Conservation (phyloP, 2,329 filamentous ascomycete species). For the Penicillium sp. region DNA sequence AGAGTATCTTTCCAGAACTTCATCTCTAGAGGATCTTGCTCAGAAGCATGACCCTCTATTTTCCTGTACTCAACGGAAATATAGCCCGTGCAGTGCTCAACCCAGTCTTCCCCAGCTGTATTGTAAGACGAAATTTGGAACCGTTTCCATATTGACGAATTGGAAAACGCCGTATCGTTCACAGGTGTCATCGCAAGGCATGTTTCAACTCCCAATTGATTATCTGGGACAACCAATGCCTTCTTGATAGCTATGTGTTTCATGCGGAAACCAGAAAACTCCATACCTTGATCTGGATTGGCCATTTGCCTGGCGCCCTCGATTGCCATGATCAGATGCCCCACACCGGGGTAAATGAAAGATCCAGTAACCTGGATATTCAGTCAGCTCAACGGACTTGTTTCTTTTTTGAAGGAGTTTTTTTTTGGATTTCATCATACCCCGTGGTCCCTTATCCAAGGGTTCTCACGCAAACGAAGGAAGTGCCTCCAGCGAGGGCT, state of each 20-base stretch:
- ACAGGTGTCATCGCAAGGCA: not conserved
- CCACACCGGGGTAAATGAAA: not conserved
- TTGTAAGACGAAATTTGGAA: not conserved
- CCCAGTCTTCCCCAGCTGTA: not conserved
- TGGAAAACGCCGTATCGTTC: not conserved
- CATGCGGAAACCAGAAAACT: not conserved
- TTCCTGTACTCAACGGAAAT: not conserved
- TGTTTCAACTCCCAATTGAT: not conserved
- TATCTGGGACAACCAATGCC: not conserved
- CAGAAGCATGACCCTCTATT: not conserved
- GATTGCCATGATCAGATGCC: not conserved
- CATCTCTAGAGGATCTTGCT: no score
- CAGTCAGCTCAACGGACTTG: not conserved
- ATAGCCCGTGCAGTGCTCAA: not conserved
- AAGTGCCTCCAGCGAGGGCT: constrained; percentile 4
- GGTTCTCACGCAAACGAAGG: not conserved
- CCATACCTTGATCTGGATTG: not conserved
- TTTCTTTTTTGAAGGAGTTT: no score
- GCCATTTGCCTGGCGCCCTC: not conserved
- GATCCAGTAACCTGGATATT: not conserved
- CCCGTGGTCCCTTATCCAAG: not conserved
- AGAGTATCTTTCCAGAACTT: no score
- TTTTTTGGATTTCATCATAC: not conserved
- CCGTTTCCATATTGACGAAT: not conserved
- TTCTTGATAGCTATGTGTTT: not conserved